These are phyloP conservation scores for Immersiella caudata DNA, from an alignment of 495 filamentous ascomycete genomes.

Conservation along the genomic window DNA sequence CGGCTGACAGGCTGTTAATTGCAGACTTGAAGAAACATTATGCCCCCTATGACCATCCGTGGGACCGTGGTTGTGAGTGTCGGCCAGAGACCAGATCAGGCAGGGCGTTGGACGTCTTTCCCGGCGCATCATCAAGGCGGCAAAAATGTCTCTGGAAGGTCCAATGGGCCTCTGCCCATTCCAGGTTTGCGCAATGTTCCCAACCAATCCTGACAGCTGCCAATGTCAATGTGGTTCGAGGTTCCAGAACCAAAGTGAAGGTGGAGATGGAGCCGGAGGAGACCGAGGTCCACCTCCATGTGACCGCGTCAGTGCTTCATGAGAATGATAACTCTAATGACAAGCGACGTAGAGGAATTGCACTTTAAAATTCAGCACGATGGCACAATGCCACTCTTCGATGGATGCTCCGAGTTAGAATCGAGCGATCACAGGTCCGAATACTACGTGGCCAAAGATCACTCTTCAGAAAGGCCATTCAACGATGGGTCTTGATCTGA, in stretches of 20 bases:
- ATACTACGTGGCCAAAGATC: background rate
- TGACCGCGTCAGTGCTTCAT: background rate
- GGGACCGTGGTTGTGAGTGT: background rate
- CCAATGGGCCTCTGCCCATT: background rate
- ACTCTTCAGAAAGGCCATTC: too few relatives aligned
- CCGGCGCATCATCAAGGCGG: slow-evolving; percentile 20
- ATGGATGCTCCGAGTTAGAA: too few relatives aligned
- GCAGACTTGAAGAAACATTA: slow-evolving; percentile 16
- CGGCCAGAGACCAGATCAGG: background rate
- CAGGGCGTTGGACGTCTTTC: slow-evolving; percentile 13
- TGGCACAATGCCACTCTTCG: background rate
- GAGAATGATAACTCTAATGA: background rate
- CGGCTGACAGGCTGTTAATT: background rate
- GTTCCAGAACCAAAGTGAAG: background rate
- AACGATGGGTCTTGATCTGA: too few relatives aligned
- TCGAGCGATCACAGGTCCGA: background rate
- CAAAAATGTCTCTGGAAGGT: background rate
- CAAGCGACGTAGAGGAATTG: background rate
- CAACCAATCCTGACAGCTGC: background rate
- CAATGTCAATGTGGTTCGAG: background rate
- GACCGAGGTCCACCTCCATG: background rate
- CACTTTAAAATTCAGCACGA: background rate
- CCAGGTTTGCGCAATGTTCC: slow-evolving; percentile 2
- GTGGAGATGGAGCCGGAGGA: background rate
- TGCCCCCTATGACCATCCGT: slow-evolving; percentile 12